A percentile compares a stretch with the other conserved stretches of the same genome.
Evolutionary conservation across 2,329 filamentous ascomycete genomes (phyloP).

Genomic region (Pseudogymnoascus sp.): DNA sequence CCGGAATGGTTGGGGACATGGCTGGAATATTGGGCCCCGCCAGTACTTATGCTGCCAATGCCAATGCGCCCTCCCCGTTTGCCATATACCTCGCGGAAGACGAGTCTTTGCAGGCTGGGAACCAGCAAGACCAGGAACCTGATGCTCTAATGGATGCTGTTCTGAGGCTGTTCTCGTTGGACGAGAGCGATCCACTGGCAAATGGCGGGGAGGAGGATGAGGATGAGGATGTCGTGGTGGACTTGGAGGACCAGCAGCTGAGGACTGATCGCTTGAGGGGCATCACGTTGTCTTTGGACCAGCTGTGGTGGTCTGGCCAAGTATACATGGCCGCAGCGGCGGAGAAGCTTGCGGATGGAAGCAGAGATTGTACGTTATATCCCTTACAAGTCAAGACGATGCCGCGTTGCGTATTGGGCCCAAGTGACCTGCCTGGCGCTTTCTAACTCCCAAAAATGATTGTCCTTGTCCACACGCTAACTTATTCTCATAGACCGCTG

Average conservation of each 20-base stretch:
- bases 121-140: neutral
- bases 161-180: conserved; percentile 16
- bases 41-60: neutral
- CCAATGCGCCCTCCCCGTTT: neutral
- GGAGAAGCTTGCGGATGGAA: conserved; percentile 47
- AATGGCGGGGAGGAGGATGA: conserved; percentile 17
- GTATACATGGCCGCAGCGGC: conserved; percentile 39
- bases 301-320: conserved; percentile 35
- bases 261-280: conserved; percentile 24
- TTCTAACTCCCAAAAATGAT: neutral
- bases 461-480: conserved; percentile 15
- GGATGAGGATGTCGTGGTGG: conserved; percentile 20
- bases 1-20: neutral
- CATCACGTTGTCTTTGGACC: conserved; percentile 20
- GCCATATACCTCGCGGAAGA: conserved; percentile 6
- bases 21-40: neutral
- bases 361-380: conserved; percentile 43
- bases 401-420: neutral
- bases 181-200: conserved; percentile 13
- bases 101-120: neutral
- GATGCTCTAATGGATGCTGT: conserved; percentile 9
- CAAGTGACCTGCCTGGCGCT: neutral
- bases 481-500: conserved; percentile 38
- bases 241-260: conserved; percentile 22
- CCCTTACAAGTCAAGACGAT: neutral